Percentiles rank a stretch among this genome's conserved stretches.
Evolutionary conservation across 2,329 filamentous ascomycete species (phyloP).

Genomic region (Aspergillus eucalypticola): DNA sequence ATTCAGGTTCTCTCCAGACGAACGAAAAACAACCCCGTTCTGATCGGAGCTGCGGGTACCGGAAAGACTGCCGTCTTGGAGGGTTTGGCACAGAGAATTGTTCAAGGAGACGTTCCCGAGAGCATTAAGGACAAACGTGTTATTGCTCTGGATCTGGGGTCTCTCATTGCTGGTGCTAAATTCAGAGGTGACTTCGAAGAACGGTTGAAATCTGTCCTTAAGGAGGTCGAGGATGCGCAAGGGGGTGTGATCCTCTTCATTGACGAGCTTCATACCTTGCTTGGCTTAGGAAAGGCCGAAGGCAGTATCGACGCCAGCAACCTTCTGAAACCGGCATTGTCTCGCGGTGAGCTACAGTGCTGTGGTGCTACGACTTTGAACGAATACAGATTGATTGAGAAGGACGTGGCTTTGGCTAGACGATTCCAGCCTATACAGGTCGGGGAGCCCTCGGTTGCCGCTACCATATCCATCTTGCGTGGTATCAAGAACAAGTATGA

Average conservation of each 20-base stretch:
- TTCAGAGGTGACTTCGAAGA: constrained; percentile 97
- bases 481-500: constrained; percentile 98
- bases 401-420: constrained; percentile 88
- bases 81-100: constrained; percentile 84
- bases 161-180: constrained; percentile 92
- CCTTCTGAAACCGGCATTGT: constrained; percentile 88
- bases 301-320: constrained; percentile 97
- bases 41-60: constrained; percentile 89
- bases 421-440: constrained; percentile 94
- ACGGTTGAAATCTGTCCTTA: constrained; percentile 83
- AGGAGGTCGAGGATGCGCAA: constrained; percentile 84
- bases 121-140: constrained; percentile 94
- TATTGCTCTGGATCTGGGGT: constrained; percentile 82
- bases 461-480: constrained; percentile 91
- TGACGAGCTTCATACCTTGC: constrained; percentile 87
- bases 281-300: constrained; percentile 91
- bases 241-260: constrained; percentile 93
- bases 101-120: constrained; percentile 89
- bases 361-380: constrained; percentile 91
- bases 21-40: constrained; percentile 93
- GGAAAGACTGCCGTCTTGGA: constrained; percentile 94
- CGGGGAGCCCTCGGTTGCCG: constrained; percentile 85
- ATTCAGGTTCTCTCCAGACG: constrained; percentile 90
- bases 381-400: constrained; percentile 92
- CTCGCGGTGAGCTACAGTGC: constrained; percentile 88